Evolutionary conservation across 495 filamentous ascomycete species (phyloP).

Genomic region (Penicillium lagena): DNA sequence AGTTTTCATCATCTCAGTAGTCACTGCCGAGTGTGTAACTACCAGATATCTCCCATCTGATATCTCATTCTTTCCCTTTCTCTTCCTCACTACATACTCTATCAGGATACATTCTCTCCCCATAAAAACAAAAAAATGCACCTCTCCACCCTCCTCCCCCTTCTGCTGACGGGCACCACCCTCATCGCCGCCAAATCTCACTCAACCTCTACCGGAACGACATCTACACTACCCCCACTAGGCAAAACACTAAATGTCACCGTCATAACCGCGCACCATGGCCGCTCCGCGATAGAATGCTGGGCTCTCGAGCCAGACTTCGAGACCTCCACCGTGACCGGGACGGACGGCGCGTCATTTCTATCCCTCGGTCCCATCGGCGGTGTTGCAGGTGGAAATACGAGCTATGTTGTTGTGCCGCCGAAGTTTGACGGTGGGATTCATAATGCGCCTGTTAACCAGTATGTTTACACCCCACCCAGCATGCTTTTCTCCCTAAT

Average conservation of each 20-base stretch:
- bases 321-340: constrained; percentile 29
- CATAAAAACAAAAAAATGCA: constrained; percentile 8
- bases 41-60: no score
- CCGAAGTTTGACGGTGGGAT: constrained; percentile 40
- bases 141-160: constrained; percentile 11
- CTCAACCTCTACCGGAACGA: background rate
- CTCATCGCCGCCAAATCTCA: constrained; percentile 10
- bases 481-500: background rate
- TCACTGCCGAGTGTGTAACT: no score
- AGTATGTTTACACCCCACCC: constrained; percentile 27
- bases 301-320: constrained; percentile 44
- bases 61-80: no score
- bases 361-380: constrained; percentile 25
- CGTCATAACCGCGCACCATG: constrained; percentile 27
- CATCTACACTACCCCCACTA: no score
- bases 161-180: constrained; percentile 10
- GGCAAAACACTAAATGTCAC: constrained; percentile 33
- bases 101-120: background rate
- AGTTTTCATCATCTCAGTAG: no score
- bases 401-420: constrained; percentile 37
- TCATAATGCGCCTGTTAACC: constrained; percentile 44
- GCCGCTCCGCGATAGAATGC: constrained; percentile 46
- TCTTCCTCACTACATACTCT: no score
- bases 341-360: constrained; percentile 29
- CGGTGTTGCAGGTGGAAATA: constrained; percentile 14